Conservation (phyloP, 2,329 filamentous ascomycete species). For the Dactylonectria estremocensis region DNA sequence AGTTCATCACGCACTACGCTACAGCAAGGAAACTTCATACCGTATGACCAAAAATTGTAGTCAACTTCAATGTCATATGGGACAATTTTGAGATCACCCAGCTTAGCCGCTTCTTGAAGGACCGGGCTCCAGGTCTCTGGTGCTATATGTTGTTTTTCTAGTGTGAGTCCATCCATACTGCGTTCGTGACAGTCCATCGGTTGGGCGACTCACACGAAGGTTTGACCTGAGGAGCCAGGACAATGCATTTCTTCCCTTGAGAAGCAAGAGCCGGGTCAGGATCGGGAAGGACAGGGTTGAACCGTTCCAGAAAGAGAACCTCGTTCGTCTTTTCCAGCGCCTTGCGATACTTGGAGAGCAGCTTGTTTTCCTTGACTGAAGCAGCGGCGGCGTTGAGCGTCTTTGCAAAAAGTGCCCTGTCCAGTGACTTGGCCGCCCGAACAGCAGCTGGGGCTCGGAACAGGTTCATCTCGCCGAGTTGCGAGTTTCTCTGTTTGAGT, state of each 20-base stretch:
- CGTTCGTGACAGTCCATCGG: background rate
- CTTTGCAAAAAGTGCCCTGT: slow-evolving; percentile 86
- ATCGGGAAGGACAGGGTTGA: slow-evolving; percentile 75
- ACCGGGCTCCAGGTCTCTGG: slow-evolving; percentile 82
- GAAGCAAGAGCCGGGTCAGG: slow-evolving; percentile 69
- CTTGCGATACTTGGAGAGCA: slow-evolving; percentile 81
- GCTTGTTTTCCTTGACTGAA: slow-evolving; percentile 79
- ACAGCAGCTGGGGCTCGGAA: slow-evolving; percentile 83
- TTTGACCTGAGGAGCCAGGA: slow-evolving; percentile 72
- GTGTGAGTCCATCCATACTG: slow-evolving; percentile 21
- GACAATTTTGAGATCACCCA: slow-evolving; percentile 78
- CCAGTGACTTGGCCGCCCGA: slow-evolving; percentile 83
- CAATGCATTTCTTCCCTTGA: slow-evolving; percentile 73
- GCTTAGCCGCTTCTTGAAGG: slow-evolving; percentile 77
- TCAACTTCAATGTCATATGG: slow-evolving; percentile 83
- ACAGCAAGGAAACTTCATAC: slow-evolving; percentile 61
- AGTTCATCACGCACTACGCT: slow-evolving; percentile 21
- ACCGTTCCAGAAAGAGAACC: slow-evolving; percentile 74
- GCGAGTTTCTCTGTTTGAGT: slow-evolving; percentile 45
- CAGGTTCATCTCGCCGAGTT: slow-evolving; percentile 64
- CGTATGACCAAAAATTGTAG: slow-evolving; percentile 90
- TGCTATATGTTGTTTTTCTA: slow-evolving; percentile 46
- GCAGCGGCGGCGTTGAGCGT: slow-evolving; percentile 84
- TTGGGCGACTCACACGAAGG: slow-evolving; percentile 59
- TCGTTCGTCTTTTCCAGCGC: slow-evolving; percentile 77